Evolutionary conservation across 1,139 yeast genomes (phyloP), one percentile per base, ranked within the genome.

Genomic region (Lodderomyces elongisporus): DNA sequence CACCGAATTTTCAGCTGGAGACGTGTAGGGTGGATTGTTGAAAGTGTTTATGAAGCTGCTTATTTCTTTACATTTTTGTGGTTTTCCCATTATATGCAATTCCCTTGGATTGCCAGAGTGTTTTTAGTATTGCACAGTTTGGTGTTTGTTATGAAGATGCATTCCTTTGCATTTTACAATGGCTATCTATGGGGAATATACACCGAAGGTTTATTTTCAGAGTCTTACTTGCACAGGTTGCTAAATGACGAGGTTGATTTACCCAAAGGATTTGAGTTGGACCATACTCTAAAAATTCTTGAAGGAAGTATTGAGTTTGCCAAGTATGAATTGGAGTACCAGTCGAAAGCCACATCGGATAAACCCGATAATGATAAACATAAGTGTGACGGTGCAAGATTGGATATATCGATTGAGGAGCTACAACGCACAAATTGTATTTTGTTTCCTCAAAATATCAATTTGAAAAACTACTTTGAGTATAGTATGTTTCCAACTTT

Each of bases 401-500:
- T 36, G 4, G 43, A 38, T 9, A 46, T 43, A 5, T 40, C 51
- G 25, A 43, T 56, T 28, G 48, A 47, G 4, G 44, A 47, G 15
- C 41, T 52, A 15, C 50, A 49, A 16, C 34, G 46, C 9, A 27
- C 56, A 39, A 33, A 51, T 45, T 54, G 54, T 13, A 48, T 58
- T 8, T 51, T 51, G 25, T 89, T 85, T 58, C 97, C 96, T 0
- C 44, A 57, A 2, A 89, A 88, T 48, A 73, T 93, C 40, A 75
- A 75, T n/a, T 42, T 79, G 5, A 39, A 36, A 30, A 81, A 88
- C 57, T 89, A 70, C 53, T 85, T 88, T 52, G 70, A 66, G 55
- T 91, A 71, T 58, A 66, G 95, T 14, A 82, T 85, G 94, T 88
- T 75, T 53, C 98, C 98, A n/a, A 85, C 94, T 0, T 60, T 88